Base-by-base conservation (phyloP, 495 filamentous ascomycete genomes). In the Patellaria atrata region DNA sequence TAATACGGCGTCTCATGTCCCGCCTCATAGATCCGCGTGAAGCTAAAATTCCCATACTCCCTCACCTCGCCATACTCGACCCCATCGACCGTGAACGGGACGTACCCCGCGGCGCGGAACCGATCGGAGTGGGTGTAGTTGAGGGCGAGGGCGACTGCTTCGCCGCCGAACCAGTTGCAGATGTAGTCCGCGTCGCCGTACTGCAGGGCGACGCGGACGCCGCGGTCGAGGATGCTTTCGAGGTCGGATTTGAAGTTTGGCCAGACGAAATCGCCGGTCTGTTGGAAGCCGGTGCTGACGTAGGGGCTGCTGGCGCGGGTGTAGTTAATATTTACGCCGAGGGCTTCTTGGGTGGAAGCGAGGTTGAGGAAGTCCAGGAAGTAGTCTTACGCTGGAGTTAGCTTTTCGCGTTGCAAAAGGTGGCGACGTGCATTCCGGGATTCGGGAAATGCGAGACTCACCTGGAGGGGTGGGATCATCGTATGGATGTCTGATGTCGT, bases 101-200 rank as follows among this genome's bases (percentile, higher is more conserved):
- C 59, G 48, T 79, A 79, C 5, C 70, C 75, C 6, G 73, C 67
- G 0, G 51, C 55, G 3, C 44, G 49, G 54, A 79, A 79, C 34
- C 62, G 48, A 4, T 37, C 46, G 4, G 36, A 21, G 35, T 59
- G 43, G 3, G 57, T 55, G 41, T 66, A 65, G 23, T 65, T 47
- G 12, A 80, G 32, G 10, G 65, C 61, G 0, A 79, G 54, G 12
- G 64, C 70, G 34, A 75, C 59, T 5, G 69, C 65, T 49, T 47
- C 44, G 21, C 44, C 44, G 24, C 44, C 44, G 28, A 47, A 42
- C 44, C 62, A 61, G 35, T 61, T 62, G 47, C 56, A 54, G 37
- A 57, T 60, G 40, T 56, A 58, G 39, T 65, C 63, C 14, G 55
- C 61, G 41, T 68, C 64, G 11, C 65, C 65, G 33, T 68, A 63